Evolutionary conservation across 345 rosid genomes (phyloP).

Genomic region (Pseudoturritis turrita): DNA sequence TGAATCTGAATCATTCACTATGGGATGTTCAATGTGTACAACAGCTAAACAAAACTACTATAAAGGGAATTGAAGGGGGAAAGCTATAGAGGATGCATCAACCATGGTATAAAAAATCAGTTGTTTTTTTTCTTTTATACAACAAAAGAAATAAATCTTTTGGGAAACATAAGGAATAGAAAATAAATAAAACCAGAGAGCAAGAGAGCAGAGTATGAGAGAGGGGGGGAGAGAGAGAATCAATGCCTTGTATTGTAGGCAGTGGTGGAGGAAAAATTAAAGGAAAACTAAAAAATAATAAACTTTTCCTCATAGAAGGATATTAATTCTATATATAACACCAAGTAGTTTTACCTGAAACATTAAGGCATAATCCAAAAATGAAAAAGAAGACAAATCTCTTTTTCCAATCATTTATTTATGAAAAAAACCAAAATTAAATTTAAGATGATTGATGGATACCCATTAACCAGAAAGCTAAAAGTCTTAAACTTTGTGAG

Average conservation of each 20-base stretch:
- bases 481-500: slow-evolving; percentile 24
- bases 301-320: slow-evolving; percentile 2
- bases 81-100: slow-evolving; percentile 40
- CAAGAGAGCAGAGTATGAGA: slow-evolving; percentile 8
- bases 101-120: slow-evolving; percentile 30
- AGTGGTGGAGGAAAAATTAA: slow-evolving; percentile 46
- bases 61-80: slow-evolving; percentile 28
- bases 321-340: slow-evolving; percentile 2
- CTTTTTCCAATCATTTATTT: slow-evolving; percentile 52
- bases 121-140: neutral
- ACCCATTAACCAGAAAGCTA: slow-evolving; percentile 47
- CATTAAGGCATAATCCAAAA: slow-evolving; percentile 46
- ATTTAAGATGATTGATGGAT: slow-evolving; percentile 49
- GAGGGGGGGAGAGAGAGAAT: slow-evolving; percentile 40
- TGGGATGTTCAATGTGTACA: slow-evolving; percentile 38
- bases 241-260: slow-evolving; percentile 54
- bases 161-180: slow-evolving; percentile 28
- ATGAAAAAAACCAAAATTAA: slow-evolving; percentile 13
- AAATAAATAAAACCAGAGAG: slow-evolving; percentile 28
- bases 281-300: slow-evolving; percentile 4
- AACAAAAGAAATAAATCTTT: slow-evolving; percentile 49
- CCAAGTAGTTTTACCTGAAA: slow-evolving; percentile 46
- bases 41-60: slow-evolving; percentile 46
- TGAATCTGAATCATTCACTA: slow-evolving; percentile 48
- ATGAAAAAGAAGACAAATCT: slow-evolving; percentile 37